phyloP scores from a whole-genome alignment of 495 filamentous ascomycete genomes.

The Penicillium turbatum region DNA sequence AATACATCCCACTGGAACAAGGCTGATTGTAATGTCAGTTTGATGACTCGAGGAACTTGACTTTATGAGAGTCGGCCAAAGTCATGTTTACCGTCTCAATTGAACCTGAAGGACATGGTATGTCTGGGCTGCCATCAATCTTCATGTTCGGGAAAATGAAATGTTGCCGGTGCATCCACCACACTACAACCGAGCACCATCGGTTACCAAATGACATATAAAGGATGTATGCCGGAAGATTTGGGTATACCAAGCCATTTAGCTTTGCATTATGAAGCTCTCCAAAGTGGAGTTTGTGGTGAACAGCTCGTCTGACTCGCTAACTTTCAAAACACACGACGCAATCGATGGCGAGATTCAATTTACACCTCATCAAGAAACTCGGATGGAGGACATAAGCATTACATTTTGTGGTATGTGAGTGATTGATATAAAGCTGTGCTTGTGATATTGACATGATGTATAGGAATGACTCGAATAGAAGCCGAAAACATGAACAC shows the following conservation, averaged over 20 bases:
- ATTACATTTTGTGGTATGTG: slow-evolving; percentile 3
- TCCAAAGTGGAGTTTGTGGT: background rate
- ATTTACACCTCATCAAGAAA: slow-evolving; percentile 3
- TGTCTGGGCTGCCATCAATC: too few species aligned
- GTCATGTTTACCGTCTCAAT: background rate
- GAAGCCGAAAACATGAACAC: slow-evolving; percentile 8
- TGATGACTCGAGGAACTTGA: too few species aligned
- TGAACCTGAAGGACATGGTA: too few species aligned
- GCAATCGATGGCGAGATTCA: background rate
- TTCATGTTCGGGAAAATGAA: slow-evolving; percentile 4
- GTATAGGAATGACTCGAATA: background rate
- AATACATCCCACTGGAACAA: too few species aligned
- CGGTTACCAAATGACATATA: background rate
- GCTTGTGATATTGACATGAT: background rate
- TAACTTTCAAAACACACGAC: slow-evolving; percentile 5
- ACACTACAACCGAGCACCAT: too few species aligned
- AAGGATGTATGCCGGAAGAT: background rate
- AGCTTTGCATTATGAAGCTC: background rate
- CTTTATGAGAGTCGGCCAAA: too few species aligned
- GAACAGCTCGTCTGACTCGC: background rate
- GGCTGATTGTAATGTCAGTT: too few species aligned
- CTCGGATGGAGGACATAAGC: background rate
- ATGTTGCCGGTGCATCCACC: background rate
- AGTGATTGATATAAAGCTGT: background rate
- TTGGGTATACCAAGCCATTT: background rate